Conservation (phyloP, 805 yeast species). For the Geotrichum ghanense region DNA sequence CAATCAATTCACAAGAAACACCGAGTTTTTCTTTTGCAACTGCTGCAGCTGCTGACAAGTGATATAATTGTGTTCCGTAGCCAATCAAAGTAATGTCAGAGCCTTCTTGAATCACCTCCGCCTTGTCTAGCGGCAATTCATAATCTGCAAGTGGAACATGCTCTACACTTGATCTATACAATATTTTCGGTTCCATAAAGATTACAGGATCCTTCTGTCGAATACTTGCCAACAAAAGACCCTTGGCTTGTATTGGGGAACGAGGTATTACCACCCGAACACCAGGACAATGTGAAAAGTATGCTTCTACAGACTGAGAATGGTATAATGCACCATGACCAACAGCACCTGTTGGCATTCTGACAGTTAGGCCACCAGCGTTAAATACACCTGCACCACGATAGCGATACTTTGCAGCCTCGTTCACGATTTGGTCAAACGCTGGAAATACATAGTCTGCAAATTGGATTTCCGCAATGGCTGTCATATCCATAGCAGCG, state of each 20-base stretch:
- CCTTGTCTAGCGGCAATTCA: conserved; percentile 77
- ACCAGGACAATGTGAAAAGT: conserved; percentile 93
- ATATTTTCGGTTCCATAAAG: conserved; percentile 80
- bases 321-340: conserved; percentile 97
- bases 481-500: conserved; percentile 80
- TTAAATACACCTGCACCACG: conserved; percentile 83
- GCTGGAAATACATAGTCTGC: conserved; percentile 97
- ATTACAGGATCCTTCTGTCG: conserved; percentile 94
- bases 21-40: conserved; percentile 65
- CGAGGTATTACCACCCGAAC: conserved; percentile 83
- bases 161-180: conserved; percentile 78
- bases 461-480: conserved; percentile 89
- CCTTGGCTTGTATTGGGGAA: conserved; percentile 85
- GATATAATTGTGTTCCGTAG: conserved; percentile 73
- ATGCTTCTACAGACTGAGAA: conserved; percentile 86
- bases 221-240: conserved; percentile 78
- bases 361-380: conserved; percentile 84
- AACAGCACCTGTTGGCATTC: conserved; percentile 96
- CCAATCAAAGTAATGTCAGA: conserved; percentile 71
- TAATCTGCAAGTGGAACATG: conserved; percentile 75
- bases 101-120: conserved; percentile 78
- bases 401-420: conserved; percentile 91
- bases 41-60: conserved; percentile 74
- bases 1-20: conserved; percentile 73
- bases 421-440: conserved; percentile 87